Evolutionary conservation across 805 yeast species (phyloP), one percentile per base, ranked within the genome.

Genomic region (Wickerhamomyces strasburgensis): DNA sequence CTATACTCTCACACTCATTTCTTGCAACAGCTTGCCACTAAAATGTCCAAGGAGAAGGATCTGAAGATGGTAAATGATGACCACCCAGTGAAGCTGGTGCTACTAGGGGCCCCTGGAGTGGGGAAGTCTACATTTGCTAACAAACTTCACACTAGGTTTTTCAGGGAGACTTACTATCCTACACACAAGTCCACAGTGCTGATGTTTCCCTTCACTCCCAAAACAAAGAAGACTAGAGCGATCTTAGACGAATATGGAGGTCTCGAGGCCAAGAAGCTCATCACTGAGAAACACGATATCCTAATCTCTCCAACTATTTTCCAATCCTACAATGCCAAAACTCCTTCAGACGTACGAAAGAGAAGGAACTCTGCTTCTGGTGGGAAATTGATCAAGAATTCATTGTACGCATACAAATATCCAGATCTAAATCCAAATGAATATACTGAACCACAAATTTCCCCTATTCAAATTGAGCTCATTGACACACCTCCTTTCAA

Each of bases 401-500:
- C 29, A 25, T 48, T 39, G 27, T 47, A 48, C 37, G 30, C 46
- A 3, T 52, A 48, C 43, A 33, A 35, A 14, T 46, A 37, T 38
- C 33, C 34, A 30, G 46, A 47, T 14, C 30, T 27, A 25, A 19
- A 29, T 11, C 30, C 34, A 2, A 27, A 27, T 6, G 27, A 21
- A 28, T 69, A 72, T 46, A 38, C 49, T 2, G 74, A 76, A 0
- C 85, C 85, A 0, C 55, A 60, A 4, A 64, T 72, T 11, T 62
- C 82, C 0, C 85, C 88, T 1, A 73, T 82, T 9, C 57, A 77
- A 21, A 62, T 80, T 4, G 94, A 84, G 52, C 61, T 84, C 23
- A 74, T 84, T 1, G 94, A 84, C 49, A 80, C 90, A 0, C 87
- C 89, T 0, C 77, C 83, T 3, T 81, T 79, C 55, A 72, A 76